Evolutionary conservation across 495 filamentous ascomycete genomes (phyloP).

Genomic region (Xylaria intraflava): DNA sequence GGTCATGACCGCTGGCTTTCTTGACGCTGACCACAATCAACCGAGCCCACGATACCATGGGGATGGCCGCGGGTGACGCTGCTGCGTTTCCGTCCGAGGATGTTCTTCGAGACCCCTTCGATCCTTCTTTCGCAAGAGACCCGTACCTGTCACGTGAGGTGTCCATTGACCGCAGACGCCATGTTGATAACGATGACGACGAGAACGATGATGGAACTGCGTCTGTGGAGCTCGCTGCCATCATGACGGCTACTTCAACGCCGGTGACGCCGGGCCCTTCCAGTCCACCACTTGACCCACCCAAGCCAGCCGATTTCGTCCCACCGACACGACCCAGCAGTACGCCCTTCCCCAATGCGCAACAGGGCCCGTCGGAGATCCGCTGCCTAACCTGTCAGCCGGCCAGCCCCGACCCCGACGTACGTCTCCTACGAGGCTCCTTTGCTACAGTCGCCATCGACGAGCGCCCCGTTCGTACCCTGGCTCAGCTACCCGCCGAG

Average conservation of each 20-base stretch:
- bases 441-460: constrained; percentile 15
- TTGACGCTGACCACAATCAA: constrained; percentile 8
- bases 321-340: constrained; percentile 49
- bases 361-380: constrained; percentile 36
- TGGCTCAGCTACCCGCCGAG: constrained; percentile 58
- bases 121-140: constrained; percentile 23
- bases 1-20: constrained; percentile 18
- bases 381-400: constrained; percentile 34
- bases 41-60: constrained; percentile 14
- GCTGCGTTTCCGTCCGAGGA: constrained; percentile 19
- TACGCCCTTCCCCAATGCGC: constrained; percentile 51
- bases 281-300: constrained; percentile 44
- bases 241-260: constrained; percentile 47
- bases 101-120: constrained; percentile 17
- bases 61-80: constrained; percentile 15
- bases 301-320: constrained; percentile 41
- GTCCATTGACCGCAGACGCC: constrained; percentile 13
- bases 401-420: constrained; percentile 19
- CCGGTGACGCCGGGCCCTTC: constrained; percentile 48
- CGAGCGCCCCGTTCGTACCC: constrained; percentile 29
- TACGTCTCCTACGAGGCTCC: constrained; percentile 16
- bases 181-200: constrained; percentile 15
- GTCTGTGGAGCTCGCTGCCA: constrained; percentile 38
- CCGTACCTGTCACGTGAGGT: constrained; percentile 20
- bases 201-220: constrained; percentile 37